Evolutionary conservation across 768 basidiomycete genomes (phyloP).

Genomic region (Xanthoconium purpureum): DNA sequence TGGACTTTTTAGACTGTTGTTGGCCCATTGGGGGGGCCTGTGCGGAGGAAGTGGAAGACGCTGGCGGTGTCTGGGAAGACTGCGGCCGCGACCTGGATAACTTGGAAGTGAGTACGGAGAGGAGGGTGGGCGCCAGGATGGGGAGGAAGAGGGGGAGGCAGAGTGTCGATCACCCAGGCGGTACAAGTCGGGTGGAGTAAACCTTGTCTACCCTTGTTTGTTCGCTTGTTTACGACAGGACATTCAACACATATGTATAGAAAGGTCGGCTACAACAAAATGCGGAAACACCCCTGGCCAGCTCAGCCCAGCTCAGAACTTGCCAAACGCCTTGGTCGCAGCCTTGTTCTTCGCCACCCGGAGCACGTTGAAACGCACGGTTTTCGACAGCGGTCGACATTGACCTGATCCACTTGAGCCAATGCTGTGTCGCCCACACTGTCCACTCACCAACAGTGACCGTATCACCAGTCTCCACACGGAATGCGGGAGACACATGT

Average conservation of each 20-base stretch:
- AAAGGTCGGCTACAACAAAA: slow-evolving; percentile 13
- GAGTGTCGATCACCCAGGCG: slow-evolving; percentile 26
- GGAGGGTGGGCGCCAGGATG: slow-evolving; percentile 81
- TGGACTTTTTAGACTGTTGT: slow-evolving; percentile 78
- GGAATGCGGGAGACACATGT: slow-evolving; percentile 98
- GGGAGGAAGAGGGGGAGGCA: slow-evolving; percentile 16
- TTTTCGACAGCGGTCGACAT: slow-evolving; percentile 98
- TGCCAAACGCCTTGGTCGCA: slow-evolving; percentile 84
- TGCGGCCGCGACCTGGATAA: slow-evolving; percentile 68
- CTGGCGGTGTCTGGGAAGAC: slow-evolving; percentile 68
- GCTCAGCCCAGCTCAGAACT: slow-evolving; percentile 60
- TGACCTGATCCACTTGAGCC: slow-evolving; percentile 56
- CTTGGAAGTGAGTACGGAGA: slow-evolving; percentile 72
- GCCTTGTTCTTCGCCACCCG: slow-evolving; percentile 95
- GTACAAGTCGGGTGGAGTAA: slow-evolving; percentile 23
- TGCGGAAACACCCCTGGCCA: background rate
- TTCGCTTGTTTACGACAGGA: slow-evolving; percentile 30
- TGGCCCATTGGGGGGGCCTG: slow-evolving; percentile 68
- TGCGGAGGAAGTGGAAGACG: slow-evolving; percentile 37
- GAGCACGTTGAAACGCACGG: slow-evolving; percentile 98
- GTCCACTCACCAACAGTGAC: slow-evolving; percentile 86
- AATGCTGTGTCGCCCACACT: background rate
- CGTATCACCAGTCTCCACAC: slow-evolving; percentile 88
- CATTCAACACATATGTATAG: slow-evolving; percentile 22
- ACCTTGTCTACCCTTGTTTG: slow-evolving; percentile 32